Percentiles rank a stretch among this genome's conserved stretches.
Evolutionary conservation across 495 filamentous ascomycete species (phyloP).

Genomic region (Hypoxylon crocopeplum): DNA sequence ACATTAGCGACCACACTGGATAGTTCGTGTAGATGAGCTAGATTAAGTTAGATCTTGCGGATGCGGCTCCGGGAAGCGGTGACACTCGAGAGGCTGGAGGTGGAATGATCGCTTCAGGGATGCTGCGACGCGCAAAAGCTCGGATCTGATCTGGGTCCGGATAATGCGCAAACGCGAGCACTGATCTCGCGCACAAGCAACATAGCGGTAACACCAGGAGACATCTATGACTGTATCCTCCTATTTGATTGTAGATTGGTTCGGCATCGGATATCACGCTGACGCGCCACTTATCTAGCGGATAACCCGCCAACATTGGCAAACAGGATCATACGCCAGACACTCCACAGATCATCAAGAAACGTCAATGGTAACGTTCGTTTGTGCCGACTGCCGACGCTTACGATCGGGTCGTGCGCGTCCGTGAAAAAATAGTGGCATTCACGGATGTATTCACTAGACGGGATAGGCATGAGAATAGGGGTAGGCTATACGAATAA

Average conservation of each 20-base stretch:
- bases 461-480: too few species aligned
- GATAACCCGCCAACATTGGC: neutral
- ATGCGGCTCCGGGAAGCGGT: constrained; percentile 11
- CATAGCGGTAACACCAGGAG: neutral
- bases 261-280: neutral
- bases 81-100: constrained; percentile 2
- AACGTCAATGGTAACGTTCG: too few species aligned
- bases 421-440: neutral
- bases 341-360: too few species aligned
- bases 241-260: neutral
- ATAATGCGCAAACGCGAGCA: constrained; percentile 13
- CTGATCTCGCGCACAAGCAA: constrained; percentile 2
- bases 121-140: constrained; percentile 3
- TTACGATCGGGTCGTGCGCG: neutral
- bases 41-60: constrained; percentile 25
- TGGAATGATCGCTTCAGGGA: constrained; percentile 30
- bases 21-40: constrained; percentile 2
- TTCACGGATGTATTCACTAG: too few species aligned
- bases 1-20: neutral
- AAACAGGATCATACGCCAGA: neutral
- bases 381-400: neutral
- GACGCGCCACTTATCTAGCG: neutral
- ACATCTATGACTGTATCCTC: too few species aligned
- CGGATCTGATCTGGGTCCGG: constrained; percentile 21
- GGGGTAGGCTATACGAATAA: too few species aligned